phyloP scores from a whole-genome alignment of 306 rosid species.

The Sechiopsis laciniata region DNA sequence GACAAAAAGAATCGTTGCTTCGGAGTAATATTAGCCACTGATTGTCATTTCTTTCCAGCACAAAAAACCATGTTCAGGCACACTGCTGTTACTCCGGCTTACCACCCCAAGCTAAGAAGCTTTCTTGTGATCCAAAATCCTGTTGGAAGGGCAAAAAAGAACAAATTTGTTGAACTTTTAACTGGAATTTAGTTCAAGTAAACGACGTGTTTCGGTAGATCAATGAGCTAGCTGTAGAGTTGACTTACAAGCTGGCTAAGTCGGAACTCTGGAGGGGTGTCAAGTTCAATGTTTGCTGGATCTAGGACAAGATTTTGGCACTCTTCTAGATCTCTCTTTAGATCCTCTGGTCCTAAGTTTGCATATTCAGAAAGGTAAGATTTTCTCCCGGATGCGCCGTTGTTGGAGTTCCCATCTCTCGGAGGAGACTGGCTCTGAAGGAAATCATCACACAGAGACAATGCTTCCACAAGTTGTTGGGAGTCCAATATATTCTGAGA shows the following conservation, averaged over 20 bases:
- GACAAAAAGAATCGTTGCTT: not conserved
- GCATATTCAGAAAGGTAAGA: constrained; percentile 57
- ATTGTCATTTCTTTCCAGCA: not conserved
- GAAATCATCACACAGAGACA: constrained; percentile 62
- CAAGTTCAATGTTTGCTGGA: constrained; percentile 48
- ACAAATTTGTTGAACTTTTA: not conserved
- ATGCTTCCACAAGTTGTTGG: constrained; percentile 72
- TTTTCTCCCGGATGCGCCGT: constrained; percentile 31
- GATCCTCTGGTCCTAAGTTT: constrained; percentile 55
- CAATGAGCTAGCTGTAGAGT: not conserved
- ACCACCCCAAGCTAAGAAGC: constrained; percentile 20
- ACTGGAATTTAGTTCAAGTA: not conserved
- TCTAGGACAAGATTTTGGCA: constrained; percentile 58
- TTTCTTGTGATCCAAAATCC: constrained; percentile 22
- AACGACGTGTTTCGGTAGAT: not conserved
- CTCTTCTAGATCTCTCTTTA: constrained; percentile 75
- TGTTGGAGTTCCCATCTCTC: constrained; percentile 30
- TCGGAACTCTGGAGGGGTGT: constrained; percentile 60
- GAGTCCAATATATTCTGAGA: constrained; percentile 71
- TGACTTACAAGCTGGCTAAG: constrained; percentile 73
- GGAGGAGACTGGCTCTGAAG: constrained; percentile 73
- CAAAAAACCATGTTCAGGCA: not conserved
- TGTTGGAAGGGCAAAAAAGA: not conserved
- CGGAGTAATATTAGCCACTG: not conserved
- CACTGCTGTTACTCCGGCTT: constrained; percentile 3